Percentiles rank a stretch among this genome's conserved stretches.
These are phyloP conservation scores for Mucor lusitanicus DNA, from an alignment of 371 early-diverging fungal species.

Conservation along the genomic window DNA sequence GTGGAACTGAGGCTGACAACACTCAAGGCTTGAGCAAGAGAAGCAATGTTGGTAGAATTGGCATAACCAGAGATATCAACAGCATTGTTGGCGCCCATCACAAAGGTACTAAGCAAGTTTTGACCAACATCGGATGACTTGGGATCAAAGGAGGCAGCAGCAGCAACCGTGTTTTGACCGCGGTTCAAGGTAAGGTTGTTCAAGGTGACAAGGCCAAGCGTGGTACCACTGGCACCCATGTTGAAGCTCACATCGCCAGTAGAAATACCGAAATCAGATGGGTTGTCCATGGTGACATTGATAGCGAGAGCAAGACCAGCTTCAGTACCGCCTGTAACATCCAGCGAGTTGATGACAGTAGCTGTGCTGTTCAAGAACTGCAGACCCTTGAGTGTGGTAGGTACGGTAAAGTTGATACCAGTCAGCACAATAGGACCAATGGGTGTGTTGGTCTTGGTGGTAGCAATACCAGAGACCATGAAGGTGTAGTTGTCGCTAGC, in stretches of 20 bases:
- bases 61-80: constrained; percentile 53
- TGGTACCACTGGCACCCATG: constrained; percentile 43
- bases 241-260: constrained; percentile 55
- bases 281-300: constrained; percentile 59
- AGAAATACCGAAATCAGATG: constrained; percentile 56
- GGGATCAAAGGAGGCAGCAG: constrained; percentile 53
- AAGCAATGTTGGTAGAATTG: constrained; percentile 49
- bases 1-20: constrained; percentile 44
- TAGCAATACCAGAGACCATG: constrained; percentile 49
- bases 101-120: constrained; percentile 52
- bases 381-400: constrained; percentile 56
- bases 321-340: constrained; percentile 58
- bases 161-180: constrained; percentile 49
- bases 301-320: constrained; percentile 53
- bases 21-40: constrained; percentile 47
- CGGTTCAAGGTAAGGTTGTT: constrained; percentile 48
- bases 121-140: constrained; percentile 50
- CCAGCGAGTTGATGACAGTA: constrained; percentile 56
- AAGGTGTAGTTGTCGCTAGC: constrained; percentile 46
- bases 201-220: constrained; percentile 55
- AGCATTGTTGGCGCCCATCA: constrained; percentile 50
- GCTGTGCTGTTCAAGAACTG: constrained; percentile 63
- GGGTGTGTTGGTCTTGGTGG: constrained; percentile 57
- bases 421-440: constrained; percentile 57
- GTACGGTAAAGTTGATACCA: constrained; percentile 59